Percentiles rank a stretch among this genome's conserved stretches.
These are phyloP conservation scores for Scedosporium aurantiacum DNA, from an alignment of 2,329 filamentous ascomycete genomes.

Conservation along the genomic window DNA sequence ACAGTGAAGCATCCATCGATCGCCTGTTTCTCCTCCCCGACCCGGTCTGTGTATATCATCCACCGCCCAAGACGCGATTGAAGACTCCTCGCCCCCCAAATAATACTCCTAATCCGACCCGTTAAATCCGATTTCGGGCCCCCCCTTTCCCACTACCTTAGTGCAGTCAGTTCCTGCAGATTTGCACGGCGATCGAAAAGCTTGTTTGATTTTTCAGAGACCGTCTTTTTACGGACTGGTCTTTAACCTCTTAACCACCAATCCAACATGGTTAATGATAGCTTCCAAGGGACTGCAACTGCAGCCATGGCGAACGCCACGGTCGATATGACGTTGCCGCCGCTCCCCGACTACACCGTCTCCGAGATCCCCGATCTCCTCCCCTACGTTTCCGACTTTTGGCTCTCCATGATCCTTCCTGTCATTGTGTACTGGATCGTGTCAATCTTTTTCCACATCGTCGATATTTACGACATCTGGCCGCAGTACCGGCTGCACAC, in stretches of 20 bases:
- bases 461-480: constrained; percentile 78
- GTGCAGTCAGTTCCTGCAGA: neutral
- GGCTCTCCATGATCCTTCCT: constrained; percentile 64
- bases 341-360: constrained; percentile 73
- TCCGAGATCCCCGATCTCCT: constrained; percentile 60
- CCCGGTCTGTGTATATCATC: neutral
- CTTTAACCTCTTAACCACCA: neutral
- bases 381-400: constrained; percentile 69
- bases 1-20: neutral
- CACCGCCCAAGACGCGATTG: neutral
- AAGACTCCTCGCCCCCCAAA: neutral
- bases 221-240: neutral
- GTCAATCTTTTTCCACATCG: constrained; percentile 75
- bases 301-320: constrained; percentile 39
- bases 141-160: neutral
- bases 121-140: constrained; percentile 1
- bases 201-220: neutral
- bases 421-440: constrained; percentile 80
- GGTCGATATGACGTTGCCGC: constrained; percentile 55
- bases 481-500: constrained; percentile 91
- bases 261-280: constrained; percentile 28
- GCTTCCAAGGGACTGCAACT: constrained; percentile 15
- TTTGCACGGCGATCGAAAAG: neutral
- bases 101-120: neutral
- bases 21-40: neutral